Conservation (phyloP, 805 yeast species). For the Candida michaelii region DNA sequence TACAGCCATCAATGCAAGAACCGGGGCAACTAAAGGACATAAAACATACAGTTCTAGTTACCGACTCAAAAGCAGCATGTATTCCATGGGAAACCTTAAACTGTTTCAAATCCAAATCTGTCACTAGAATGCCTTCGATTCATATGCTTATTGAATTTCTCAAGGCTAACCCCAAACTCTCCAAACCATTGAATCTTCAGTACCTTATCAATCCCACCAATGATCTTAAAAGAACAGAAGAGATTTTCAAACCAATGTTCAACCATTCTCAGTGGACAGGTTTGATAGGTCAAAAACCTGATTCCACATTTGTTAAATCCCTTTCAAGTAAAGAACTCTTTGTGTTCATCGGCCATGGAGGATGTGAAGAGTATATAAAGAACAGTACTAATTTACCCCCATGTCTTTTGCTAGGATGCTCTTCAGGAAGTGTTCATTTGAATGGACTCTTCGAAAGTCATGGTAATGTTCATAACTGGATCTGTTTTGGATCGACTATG, state of each 20-base stretch:
- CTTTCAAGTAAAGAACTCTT: constrained; percentile 42
- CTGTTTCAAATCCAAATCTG: constrained; percentile 51
- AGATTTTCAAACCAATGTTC: constrained; percentile 32
- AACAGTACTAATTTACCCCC: constrained; percentile 55
- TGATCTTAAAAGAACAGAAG: constrained; percentile 70
- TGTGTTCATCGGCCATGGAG: constrained; percentile 92
- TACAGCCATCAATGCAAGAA: constrained; percentile 18
- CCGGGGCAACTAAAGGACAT: too few species aligned
- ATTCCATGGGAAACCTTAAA: constrained; percentile 92
- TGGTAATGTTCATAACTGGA: constrained; percentile 76
- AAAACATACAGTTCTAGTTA: constrained; percentile 66
- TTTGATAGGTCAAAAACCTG: constrained; percentile 53
- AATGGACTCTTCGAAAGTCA: constrained; percentile 66
- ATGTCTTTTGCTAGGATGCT: constrained; percentile 79
- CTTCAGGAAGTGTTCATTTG: constrained; percentile 68
- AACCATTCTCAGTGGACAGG: constrained; percentile 36
- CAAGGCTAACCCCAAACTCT: constrained; percentile 5
- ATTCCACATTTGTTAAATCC: constrained; percentile 32
- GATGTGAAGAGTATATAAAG: constrained; percentile 83
- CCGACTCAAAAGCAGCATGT: constrained; percentile 58
- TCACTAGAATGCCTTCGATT: constrained; percentile 74
- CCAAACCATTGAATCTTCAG: constrained; percentile 1
- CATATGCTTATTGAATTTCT: constrained; percentile 42
- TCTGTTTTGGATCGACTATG: constrained; percentile 80
- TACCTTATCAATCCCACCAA: constrained; percentile 81